Percentiles rank a stretch among this genome's conserved stretches.
Evolutionary conservation across 129 eudicot genomes (phyloP).

Genomic region (Chrysanthemum lavandulifolium): DNA sequence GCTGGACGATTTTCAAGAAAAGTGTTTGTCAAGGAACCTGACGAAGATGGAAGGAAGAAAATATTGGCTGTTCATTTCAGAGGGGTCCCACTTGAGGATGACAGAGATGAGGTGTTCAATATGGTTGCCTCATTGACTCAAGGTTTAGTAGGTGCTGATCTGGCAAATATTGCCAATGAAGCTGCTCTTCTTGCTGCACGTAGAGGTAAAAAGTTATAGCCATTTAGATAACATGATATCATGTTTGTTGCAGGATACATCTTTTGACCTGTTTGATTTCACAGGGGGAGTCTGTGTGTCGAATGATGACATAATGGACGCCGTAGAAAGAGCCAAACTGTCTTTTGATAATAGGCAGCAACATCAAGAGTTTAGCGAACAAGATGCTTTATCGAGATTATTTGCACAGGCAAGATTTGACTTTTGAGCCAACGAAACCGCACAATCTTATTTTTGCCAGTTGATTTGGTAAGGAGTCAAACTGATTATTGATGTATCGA

Average conservation of each 20-base stretch:
- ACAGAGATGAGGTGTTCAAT: slow-evolving; percentile 30
- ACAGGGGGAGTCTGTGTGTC: slow-evolving; percentile 50
- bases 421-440: slow-evolving; percentile 7
- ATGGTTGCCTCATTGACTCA: slow-evolving; percentile 45
- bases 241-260: neutral
- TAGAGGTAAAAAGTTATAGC: slow-evolving; percentile 29
- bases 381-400: slow-evolving; percentile 30
- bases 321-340: slow-evolving; percentile 43
- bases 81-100: slow-evolving; percentile 41
- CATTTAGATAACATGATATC: neutral
- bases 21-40: slow-evolving; percentile 47
- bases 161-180: slow-evolving; percentile 52
- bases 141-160: slow-evolving; percentile 60
- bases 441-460: slow-evolving; percentile 10
- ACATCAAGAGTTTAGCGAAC: slow-evolving; percentile 31
- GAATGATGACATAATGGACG: slow-evolving; percentile 44
- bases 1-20: slow-evolving; percentile 58
- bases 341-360: slow-evolving; percentile 32
- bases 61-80: slow-evolving; percentile 49
- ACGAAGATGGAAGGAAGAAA: slow-evolving; percentile 51
- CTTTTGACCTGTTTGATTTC: neutral
- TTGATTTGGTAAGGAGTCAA: slow-evolving; percentile 11
- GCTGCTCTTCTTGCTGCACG: slow-evolving; percentile 60
- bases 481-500: neutral
- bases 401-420: slow-evolving; percentile 25